Conservation (phyloP, 202 grass and related monocot species). For the Brachypodium distachyon region DNA sequence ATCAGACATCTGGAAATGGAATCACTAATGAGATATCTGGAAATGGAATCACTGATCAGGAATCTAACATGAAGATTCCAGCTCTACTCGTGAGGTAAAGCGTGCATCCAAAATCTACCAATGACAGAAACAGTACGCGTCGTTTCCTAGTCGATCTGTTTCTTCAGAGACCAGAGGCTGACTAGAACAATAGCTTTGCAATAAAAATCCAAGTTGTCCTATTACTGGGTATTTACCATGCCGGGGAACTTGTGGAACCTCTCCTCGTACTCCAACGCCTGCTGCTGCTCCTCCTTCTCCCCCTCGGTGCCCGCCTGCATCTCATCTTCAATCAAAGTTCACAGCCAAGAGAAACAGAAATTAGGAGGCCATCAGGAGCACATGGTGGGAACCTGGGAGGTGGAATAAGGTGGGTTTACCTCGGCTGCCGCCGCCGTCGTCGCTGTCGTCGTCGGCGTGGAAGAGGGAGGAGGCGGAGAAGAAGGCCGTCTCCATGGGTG, state of each 20-base stretch:
- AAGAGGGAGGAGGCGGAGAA: slow-evolving; percentile 78
- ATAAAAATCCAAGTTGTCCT: no score
- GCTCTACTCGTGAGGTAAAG: neutral
- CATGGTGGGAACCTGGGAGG: neutral
- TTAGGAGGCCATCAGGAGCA: neutral
- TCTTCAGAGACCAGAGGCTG: neutral
- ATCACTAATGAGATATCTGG: neutral
- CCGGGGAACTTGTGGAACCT: slow-evolving; percentile 56
- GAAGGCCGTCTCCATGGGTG: slow-evolving; percentile 60
- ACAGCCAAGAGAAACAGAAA: neutral
- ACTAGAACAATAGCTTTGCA: no score
- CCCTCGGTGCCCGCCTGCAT: neutral
- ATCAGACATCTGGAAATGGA: neutral
- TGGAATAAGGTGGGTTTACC: slow-evolving; percentile 1
- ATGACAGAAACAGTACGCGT: neutral
- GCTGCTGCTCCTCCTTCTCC: slow-evolving; percentile 8
- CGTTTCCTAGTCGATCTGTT: neutral
- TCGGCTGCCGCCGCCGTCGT: neutral
- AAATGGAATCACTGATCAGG: neutral
- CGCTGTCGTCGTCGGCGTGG: slow-evolving; percentile 30
- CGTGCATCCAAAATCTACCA: neutral
- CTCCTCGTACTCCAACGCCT: slow-evolving; percentile 37
- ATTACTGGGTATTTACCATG: slow-evolving; percentile 17
- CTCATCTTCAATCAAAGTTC: slow-evolving; percentile 17
- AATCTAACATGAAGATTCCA: neutral